phyloP scores from a whole-genome alignment of 495 filamentous ascomycete species.

The Podospora fimiseda region DNA sequence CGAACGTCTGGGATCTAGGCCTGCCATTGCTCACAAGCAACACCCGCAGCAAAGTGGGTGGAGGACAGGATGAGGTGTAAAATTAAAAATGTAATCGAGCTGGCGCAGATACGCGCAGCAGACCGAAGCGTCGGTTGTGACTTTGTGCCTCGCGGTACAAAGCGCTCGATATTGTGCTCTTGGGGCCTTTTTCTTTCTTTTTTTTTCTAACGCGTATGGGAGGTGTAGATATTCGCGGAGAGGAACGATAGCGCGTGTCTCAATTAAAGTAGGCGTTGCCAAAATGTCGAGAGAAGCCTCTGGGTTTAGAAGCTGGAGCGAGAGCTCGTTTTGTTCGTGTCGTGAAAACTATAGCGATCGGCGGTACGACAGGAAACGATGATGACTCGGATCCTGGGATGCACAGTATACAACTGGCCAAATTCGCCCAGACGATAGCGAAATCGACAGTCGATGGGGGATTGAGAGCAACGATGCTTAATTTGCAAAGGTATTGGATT shows the following conservation, averaged over 20 bases:
- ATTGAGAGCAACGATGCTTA: neutral
- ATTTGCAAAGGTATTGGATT: neutral
- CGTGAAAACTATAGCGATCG: neutral
- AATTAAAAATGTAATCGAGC: neutral
- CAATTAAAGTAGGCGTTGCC: too few species aligned
- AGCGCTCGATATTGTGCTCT: too few species aligned
- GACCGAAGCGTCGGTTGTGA: too few species aligned
- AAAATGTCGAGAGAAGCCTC: too few species aligned
- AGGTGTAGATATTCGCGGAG: too few species aligned
- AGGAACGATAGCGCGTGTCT: too few species aligned
- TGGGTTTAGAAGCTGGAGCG: neutral
- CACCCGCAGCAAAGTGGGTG: slow-evolving; percentile 22
- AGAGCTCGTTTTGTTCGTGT: neutral
- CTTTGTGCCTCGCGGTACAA: too few species aligned
- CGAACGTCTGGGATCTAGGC: slow-evolving; percentile 73
- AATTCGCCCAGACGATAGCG: too few species aligned
- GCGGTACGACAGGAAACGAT: neutral
- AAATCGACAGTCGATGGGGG: too few species aligned
- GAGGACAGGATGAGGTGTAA: slow-evolving; percentile 8
- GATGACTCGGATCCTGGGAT: neutral
- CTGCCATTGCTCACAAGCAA: slow-evolving; percentile 43
- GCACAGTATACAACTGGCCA: too few species aligned
- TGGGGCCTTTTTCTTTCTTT: too few species aligned
- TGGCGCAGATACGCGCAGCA: neutral
- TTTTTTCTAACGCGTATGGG: too few species aligned